Conservation (phyloP, 306 rosid species). For the Cotoneaster glaucophyllus region DNA sequence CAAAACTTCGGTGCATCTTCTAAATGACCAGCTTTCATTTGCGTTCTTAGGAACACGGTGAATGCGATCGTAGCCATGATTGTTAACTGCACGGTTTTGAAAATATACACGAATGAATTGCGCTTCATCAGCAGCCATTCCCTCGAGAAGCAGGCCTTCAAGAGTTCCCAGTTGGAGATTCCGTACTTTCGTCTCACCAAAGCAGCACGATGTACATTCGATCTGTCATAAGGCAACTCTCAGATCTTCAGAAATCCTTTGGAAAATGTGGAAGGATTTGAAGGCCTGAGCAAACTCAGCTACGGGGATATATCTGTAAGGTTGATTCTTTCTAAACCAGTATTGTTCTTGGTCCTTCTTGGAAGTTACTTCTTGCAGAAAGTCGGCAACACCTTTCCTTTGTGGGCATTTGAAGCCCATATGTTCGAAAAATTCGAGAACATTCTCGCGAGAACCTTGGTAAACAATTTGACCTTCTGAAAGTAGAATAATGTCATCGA, state of each 20-base stretch:
- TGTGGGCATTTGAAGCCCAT: slow-evolving; percentile 69
- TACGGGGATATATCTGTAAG: slow-evolving; percentile 43
- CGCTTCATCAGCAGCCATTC: slow-evolving; percentile 69
- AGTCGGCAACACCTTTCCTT: slow-evolving; percentile 73
- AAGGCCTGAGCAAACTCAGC: slow-evolving; percentile 41
- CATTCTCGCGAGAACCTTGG: slow-evolving; percentile 62
- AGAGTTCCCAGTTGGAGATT: slow-evolving; percentile 54
- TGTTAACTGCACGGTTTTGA: slow-evolving; percentile 59
- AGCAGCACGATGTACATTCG: slow-evolving; percentile 48
- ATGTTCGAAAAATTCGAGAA: slow-evolving; percentile 45
- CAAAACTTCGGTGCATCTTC: slow-evolving; percentile 52
- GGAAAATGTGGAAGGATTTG: slow-evolving; percentile 29
- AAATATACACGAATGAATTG: slow-evolving; percentile 52
- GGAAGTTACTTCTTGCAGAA: slow-evolving; percentile 74
- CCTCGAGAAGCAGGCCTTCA: slow-evolving; percentile 67
- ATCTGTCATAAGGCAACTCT: slow-evolving; percentile 39
- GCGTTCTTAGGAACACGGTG: slow-evolving; percentile 59
- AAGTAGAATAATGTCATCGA: slow-evolving; percentile 64
- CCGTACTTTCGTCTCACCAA: slow-evolving; percentile 58
- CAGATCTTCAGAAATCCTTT: slow-evolving; percentile 34
- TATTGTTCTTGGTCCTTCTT: slow-evolving; percentile 75
- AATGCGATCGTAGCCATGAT: slow-evolving; percentile 55
- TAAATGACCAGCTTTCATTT: slow-evolving; percentile 53
- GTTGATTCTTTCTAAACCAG: slow-evolving; percentile 46
- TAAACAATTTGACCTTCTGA: slow-evolving; percentile 70